Conservation (phyloP, 345 rosid genomes). For the Brassica cretica region DNA sequence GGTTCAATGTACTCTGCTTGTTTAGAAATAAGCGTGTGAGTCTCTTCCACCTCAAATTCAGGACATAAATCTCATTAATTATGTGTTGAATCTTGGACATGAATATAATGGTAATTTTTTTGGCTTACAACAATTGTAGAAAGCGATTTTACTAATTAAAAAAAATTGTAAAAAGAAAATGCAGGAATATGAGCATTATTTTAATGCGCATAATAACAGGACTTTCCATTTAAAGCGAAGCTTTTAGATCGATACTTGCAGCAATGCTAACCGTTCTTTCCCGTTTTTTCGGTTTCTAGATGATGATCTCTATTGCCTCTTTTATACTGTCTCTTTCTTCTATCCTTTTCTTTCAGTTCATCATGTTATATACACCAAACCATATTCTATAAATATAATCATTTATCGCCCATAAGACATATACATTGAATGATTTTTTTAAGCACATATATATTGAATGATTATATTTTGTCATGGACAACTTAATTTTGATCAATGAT, state of each 20-base stretch:
- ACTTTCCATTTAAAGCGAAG: constrained; percentile 74
- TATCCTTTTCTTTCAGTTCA: neutral
- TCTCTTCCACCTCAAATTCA: constrained; percentile 34
- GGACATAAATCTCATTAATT: constrained; percentile 17
- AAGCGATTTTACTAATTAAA: neutral
- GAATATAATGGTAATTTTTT: neutral
- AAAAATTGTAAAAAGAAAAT: neutral
- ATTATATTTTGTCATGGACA: neutral
- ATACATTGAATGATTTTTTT: neutral
- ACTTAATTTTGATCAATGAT: neutral
- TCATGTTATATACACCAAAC: neutral
- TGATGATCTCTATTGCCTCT: constrained; percentile 1
- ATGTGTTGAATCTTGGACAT: neutral
- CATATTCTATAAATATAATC: neutral
- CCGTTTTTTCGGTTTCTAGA: constrained; percentile 29
- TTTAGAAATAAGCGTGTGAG: constrained; percentile 32
- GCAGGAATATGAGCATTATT: constrained; percentile 31
- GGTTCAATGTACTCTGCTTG: constrained; percentile 30
- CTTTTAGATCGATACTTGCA: constrained; percentile 53
- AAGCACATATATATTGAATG: neutral
- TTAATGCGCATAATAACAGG: constrained; percentile 29
- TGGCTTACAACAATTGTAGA: neutral
- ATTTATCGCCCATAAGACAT: neutral
- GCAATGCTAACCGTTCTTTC: constrained; percentile 49
- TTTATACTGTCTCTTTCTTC: constrained; percentile 4